Conservation (phyloP, 768 basidiomycete genomes). For the Phaeolepiota aurea region DNA sequence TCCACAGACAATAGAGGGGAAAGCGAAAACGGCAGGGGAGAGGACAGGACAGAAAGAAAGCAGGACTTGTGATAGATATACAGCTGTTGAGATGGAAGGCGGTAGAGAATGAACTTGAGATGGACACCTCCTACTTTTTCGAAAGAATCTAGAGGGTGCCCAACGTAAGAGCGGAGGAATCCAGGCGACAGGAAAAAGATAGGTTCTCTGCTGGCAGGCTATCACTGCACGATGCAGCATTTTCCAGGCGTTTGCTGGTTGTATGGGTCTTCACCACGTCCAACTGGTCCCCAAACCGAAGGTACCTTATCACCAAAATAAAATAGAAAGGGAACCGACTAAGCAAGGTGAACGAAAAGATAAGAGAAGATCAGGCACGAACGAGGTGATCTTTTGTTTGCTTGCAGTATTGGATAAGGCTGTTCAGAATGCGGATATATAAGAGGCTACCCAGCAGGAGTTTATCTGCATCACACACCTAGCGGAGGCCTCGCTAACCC, state of each 20-base stretch:
- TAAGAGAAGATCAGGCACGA: slow-evolving; percentile 9
- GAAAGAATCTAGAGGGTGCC: not conserved
- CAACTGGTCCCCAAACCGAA: slow-evolving; percentile 95
- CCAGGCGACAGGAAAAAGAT: not conserved
- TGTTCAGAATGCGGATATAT: slow-evolving; percentile 20
- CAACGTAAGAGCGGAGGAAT: not conserved
- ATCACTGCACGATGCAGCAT: slow-evolving; percentile 58
- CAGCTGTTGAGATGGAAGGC: not conserved
- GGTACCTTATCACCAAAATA: slow-evolving; percentile 63
- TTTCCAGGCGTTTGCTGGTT: slow-evolving; percentile 54
- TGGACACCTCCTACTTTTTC: not conserved
- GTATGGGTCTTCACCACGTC: slow-evolving; percentile 88
- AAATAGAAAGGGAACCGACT: slow-evolving; percentile 1
- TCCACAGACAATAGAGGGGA: slow-evolving; percentile 8
- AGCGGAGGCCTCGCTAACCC: slow-evolving; percentile 87
- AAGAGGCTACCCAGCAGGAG: slow-evolving; percentile 3
- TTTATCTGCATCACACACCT: slow-evolving; percentile 46
- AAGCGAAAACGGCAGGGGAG: slow-evolving; percentile 4
- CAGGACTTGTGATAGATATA: not conserved
- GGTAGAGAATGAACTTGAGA: not conserved
- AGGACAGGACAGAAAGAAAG: slow-evolving; percentile 2
- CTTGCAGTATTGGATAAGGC: slow-evolving; percentile 92
- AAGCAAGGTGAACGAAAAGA: not conserved
- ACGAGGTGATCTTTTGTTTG: slow-evolving; percentile 79
- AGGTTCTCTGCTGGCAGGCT: not conserved